Evolutionary conservation across 768 basidiomycete species (phyloP).

Genomic region (Dioszegia hungarica): DNA sequence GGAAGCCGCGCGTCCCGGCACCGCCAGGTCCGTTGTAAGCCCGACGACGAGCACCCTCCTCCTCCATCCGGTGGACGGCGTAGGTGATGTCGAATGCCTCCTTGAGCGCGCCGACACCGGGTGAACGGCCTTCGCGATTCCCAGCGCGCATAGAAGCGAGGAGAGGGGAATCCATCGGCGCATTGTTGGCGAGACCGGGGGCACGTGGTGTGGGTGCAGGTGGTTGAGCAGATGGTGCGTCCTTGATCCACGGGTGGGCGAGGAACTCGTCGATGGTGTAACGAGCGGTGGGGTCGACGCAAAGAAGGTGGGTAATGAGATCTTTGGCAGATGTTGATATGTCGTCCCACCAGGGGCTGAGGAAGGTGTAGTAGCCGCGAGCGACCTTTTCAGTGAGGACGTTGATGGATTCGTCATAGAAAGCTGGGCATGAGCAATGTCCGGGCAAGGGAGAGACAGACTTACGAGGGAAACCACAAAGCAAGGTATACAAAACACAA

Average conservation of each 20-base stretch:
- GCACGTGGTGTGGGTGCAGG: slow-evolving; percentile 51
- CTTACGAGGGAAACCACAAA: slow-evolving; percentile 73
- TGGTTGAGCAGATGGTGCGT: slow-evolving; percentile 55
- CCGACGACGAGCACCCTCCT: slow-evolving; percentile 83
- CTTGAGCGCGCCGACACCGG: slow-evolving; percentile 85
- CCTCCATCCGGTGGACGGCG: slow-evolving; percentile 98
- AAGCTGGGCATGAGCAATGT: slow-evolving; percentile 59
- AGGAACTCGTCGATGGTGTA: slow-evolving; percentile 99
- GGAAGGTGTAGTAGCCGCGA: slow-evolving; percentile 92
- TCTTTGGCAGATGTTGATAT: slow-evolving; percentile 85
- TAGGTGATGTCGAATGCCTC: slow-evolving; percentile 99
- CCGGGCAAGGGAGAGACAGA: background rate
- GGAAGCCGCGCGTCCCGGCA: slow-evolving; percentile 69
- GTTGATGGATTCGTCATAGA: slow-evolving; percentile 98
- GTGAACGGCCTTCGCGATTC: slow-evolving; percentile 72
- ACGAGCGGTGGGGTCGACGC: slow-evolving; percentile 89
- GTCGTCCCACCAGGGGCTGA: slow-evolving; percentile 99
- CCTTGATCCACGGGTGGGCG: slow-evolving; percentile 87
- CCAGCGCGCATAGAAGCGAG: slow-evolving; percentile 73
- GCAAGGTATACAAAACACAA: slow-evolving; percentile 95
- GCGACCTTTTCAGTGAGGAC: slow-evolving; percentile 98
- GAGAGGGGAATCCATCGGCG: slow-evolving; percentile 81
- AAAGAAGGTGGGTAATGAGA: slow-evolving; percentile 86
- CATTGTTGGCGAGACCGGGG: slow-evolving; percentile 35
- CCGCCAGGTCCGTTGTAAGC: slow-evolving; percentile 75